Percentiles rank a stretch among this genome's conserved stretches.
These are phyloP conservation scores for Exophiala lecanii-corni DNA, from an alignment of 2,329 filamentous ascomycete genomes.

Conservation along the genomic window DNA sequence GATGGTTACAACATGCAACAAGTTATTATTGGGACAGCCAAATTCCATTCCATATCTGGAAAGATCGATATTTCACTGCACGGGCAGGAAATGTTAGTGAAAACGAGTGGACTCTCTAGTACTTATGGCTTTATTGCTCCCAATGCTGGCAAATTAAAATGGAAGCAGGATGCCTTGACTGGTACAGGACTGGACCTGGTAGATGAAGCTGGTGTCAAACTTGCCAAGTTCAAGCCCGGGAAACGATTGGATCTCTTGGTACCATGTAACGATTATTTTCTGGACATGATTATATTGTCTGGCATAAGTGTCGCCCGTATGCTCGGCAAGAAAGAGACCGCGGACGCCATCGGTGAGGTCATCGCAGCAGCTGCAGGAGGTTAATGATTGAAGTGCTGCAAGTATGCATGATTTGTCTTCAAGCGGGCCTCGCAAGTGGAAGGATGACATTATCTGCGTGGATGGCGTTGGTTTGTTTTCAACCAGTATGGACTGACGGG, in stretches of 20 bases:
- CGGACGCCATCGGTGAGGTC: too few species aligned
- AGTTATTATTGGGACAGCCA: neutral
- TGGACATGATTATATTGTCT: neutral
- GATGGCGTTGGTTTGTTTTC: too few species aligned
- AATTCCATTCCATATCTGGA: neutral
- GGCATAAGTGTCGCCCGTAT: neutral
- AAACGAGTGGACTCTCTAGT: neutral
- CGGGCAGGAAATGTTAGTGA: neutral
- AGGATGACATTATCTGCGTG: too few species aligned
- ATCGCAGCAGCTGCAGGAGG: too few species aligned
- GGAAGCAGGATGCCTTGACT: neutral
- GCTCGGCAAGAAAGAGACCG: too few species aligned
- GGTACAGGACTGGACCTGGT: neutral
- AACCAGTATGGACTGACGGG: too few species aligned
- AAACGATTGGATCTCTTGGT: neutral
- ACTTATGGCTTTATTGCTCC: neutral
- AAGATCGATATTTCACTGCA: neutral
- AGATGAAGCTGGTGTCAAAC: constrained; percentile 18
- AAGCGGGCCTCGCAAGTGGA: too few species aligned
- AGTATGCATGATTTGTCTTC: too few species aligned
- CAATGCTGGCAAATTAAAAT: neutral
- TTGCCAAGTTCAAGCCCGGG: neutral
- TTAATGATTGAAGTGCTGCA: too few species aligned
- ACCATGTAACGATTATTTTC: neutral
- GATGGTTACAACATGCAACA: neutral